These are phyloP conservation scores for Lentinula sp. DNA, from an alignment of 768 basidiomycete species.

Conservation along the genomic window DNA sequence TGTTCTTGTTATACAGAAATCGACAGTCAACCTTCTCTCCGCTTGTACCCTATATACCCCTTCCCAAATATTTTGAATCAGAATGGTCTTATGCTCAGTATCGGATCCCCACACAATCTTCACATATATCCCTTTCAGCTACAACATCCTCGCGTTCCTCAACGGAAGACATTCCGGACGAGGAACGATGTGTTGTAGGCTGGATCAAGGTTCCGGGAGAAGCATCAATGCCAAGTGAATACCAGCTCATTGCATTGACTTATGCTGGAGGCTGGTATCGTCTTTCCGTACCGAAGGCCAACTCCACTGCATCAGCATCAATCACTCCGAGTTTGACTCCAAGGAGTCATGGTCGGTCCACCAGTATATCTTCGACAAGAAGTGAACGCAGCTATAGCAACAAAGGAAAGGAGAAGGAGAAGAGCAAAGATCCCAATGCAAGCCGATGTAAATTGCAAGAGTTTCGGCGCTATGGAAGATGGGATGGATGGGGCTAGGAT, in stretches of 20 bases:
- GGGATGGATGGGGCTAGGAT: slow-evolving; percentile 78
- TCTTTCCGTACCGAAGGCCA: slow-evolving; percentile 50
- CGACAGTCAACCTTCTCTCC: slow-evolving; percentile 81
- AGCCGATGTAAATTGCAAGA: slow-evolving; percentile 68
- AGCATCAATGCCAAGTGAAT: slow-evolving; percentile 31
- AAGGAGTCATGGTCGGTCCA: slow-evolving; percentile 32
- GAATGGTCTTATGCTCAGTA: slow-evolving; percentile 96
- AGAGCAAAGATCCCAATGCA: slow-evolving; percentile 39
- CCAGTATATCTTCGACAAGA: slow-evolving; percentile 48
- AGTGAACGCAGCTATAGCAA: slow-evolving; percentile 39
- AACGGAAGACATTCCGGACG: slow-evolving; percentile 59
- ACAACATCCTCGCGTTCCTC: slow-evolving; percentile 51
- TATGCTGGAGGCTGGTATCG: slow-evolving; percentile 93
- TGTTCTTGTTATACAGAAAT: slow-evolving; percentile 41
- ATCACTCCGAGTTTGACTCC: slow-evolving; percentile 35
- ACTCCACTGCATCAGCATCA: slow-evolving; percentile 16
- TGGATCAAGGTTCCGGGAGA: slow-evolving; percentile 61
- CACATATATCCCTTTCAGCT: slow-evolving; percentile 75
- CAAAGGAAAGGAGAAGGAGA: slow-evolving; percentile 55
- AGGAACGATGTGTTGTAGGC: slow-evolving; percentile 83
- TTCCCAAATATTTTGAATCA: slow-evolving; percentile 91
- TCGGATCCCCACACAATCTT: slow-evolving; percentile 77
- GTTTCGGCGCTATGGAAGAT: slow-evolving; percentile 76
- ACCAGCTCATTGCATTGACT: slow-evolving; percentile 81
- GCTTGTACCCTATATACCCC: slow-evolving; percentile 70